Evolutionary conservation across 164 flowering plant genomes (phyloP).

Genomic region (Kalanchoe fedtschenkoi): DNA sequence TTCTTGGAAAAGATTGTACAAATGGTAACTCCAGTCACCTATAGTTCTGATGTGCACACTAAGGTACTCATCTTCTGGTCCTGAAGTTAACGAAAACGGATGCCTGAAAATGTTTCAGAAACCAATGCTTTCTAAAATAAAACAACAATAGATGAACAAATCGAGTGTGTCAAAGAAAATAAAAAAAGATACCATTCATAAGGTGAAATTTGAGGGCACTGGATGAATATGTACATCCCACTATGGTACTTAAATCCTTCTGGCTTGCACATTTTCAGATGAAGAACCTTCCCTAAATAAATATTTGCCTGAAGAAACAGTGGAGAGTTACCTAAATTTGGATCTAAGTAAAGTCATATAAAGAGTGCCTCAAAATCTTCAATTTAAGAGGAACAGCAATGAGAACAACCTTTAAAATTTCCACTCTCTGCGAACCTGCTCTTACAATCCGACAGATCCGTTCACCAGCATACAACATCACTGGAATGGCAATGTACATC

Average conservation of each 20-base stretch:
- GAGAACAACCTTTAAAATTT: constrained; percentile 57
- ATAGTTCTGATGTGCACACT: constrained; percentile 86
- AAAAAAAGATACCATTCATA: constrained; percentile 68
- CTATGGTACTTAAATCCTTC: constrained; percentile 75
- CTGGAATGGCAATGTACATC: constrained; percentile 92
- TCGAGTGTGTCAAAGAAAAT: not conserved
- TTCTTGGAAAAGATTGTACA: constrained; percentile 70
- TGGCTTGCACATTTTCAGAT: constrained; percentile 89
- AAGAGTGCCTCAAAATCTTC: not conserved
- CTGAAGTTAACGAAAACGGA: constrained; percentile 97
- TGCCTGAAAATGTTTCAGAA: constrained; percentile 43
- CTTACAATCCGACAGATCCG: constrained; percentile 73
- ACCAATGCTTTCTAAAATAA: not conserved
- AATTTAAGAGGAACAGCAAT: not conserved
- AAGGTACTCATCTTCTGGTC: constrained; percentile 87
- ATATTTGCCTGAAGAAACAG: constrained; percentile 65
- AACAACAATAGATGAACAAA: not conserved
- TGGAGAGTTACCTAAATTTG: not conserved
- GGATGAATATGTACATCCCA: constrained; percentile 96
- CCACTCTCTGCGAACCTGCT: constrained; percentile 64
- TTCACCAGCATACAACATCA: constrained; percentile 76
- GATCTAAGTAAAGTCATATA: not conserved
- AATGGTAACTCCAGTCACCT: constrained; percentile 97
- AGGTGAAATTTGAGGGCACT: constrained; percentile 94
- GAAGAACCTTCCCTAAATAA: constrained; percentile 86